phyloP scores from a whole-genome alignment of 208 protist species.

The Lotmaria passim region DNA sequence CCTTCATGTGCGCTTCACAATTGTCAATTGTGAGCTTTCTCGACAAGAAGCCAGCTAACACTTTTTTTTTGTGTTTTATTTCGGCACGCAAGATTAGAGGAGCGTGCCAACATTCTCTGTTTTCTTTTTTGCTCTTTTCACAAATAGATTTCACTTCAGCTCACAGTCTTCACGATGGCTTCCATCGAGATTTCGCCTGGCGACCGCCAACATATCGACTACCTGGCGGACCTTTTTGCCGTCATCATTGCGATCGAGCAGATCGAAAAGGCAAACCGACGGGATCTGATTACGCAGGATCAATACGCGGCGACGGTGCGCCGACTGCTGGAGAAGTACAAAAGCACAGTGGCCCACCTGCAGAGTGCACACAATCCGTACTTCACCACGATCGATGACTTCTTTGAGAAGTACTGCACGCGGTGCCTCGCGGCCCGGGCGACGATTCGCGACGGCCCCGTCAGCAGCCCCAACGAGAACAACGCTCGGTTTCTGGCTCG shows the following conservation, averaged over 20 bases:
- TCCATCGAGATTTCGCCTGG: constrained; percentile 52
- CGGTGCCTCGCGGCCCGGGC: constrained; percentile 65
- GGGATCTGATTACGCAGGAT: constrained; percentile 89
- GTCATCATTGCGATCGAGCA: constrained; percentile 94
- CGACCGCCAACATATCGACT: constrained; percentile 91
- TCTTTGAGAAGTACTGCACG: constrained; percentile 91
- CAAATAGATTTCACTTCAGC: too few species aligned
- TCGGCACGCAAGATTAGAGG: not conserved
- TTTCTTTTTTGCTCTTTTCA: constrained; percentile 1
- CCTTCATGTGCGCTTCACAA: too few species aligned
- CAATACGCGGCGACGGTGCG: constrained; percentile 87
- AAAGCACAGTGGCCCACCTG: constrained; percentile 83
- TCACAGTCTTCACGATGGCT: constrained; percentile 17
- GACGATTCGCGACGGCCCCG: constrained; percentile 66
- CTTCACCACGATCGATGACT: constrained; percentile 89
- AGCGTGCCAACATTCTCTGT: not conserved
- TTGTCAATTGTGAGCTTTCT: too few species aligned
- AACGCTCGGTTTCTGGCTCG: constrained; percentile 54
- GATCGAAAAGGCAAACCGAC: constrained; percentile 94
- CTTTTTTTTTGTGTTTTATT: constrained; percentile 1
- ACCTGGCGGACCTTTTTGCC: constrained; percentile 95
- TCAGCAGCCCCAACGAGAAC: constrained; percentile 49
- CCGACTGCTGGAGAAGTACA: constrained; percentile 96
- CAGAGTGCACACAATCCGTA: constrained; percentile 70
- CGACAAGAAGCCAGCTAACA: too few species aligned